phyloP scores from a whole-genome alignment of 2,329 filamentous ascomycete genomes.

The Colletotrichum chlorophyti region DNA sequence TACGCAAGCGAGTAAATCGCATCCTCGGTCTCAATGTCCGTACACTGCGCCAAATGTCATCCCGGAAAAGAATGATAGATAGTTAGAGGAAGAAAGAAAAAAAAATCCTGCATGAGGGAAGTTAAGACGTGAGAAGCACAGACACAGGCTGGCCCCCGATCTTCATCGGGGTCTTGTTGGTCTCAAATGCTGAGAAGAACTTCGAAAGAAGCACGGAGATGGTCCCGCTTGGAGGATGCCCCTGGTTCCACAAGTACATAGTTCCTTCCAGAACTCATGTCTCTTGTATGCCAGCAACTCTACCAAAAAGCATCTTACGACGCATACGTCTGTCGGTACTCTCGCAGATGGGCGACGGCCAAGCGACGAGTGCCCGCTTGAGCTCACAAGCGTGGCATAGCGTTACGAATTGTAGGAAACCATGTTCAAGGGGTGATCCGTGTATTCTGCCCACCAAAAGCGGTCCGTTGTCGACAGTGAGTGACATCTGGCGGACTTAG shows the following conservation, averaged over 20 bases:
- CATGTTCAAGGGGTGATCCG: background rate
- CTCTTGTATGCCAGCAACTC: background rate
- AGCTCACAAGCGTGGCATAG: background rate
- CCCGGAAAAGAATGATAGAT: background rate
- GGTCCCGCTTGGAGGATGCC: constrained; percentile 11
- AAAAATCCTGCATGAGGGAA: too few species aligned
- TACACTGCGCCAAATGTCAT: too few species aligned
- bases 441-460: too few species aligned
- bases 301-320: background rate
- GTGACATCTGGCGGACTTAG: too few species aligned
- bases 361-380: background rate
- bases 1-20: too few species aligned
- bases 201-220: constrained; percentile 12
- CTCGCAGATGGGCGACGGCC: background rate
- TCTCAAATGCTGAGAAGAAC: constrained; percentile 8
- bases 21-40: too few species aligned
- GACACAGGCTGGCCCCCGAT: constrained; percentile 10
- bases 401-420: background rate
- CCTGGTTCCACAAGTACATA: constrained; percentile 4
- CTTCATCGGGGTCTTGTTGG: constrained; percentile 16
- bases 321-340: background rate
- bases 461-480: too few species aligned
- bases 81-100: background rate
- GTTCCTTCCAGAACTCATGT: background rate
- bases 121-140: constrained; percentile 6